Evolutionary conservation across 2,329 filamentous ascomycete genomes (phyloP).

Genomic region (Microcyclospora pomicola): DNA sequence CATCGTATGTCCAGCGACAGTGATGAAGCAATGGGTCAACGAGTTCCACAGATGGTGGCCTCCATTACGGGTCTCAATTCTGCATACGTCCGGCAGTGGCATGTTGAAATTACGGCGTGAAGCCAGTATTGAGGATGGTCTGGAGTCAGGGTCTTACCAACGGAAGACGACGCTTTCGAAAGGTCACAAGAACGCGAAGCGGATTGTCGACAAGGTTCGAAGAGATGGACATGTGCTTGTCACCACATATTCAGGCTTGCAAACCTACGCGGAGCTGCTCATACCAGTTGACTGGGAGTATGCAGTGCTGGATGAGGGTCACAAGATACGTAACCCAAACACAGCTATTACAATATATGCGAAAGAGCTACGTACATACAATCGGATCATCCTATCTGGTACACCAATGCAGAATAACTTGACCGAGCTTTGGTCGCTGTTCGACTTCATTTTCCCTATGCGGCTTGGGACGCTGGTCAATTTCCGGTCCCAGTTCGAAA

Average conservation of each 20-base stretch:
- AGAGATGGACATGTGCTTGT: conserved; percentile 83
- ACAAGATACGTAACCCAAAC: conserved; percentile 96
- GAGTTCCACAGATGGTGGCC: conserved; percentile 99
- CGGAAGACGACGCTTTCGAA: conserved; percentile 30
- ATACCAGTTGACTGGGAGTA: conserved; percentile 83
- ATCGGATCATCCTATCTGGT: conserved; percentile 84
- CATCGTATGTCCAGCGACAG: conserved; percentile 83
- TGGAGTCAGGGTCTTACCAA: conserved; percentile 38
- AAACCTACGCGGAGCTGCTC: conserved; percentile 74
- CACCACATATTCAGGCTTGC: conserved; percentile 91
- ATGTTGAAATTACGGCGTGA: conserved; percentile 69
- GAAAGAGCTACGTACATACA: conserved; percentile 81
- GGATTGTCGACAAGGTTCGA: conserved; percentile 69
- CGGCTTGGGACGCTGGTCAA: conserved; percentile 80
- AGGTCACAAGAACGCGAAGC: conserved; percentile 55
- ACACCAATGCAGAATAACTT: conserved; percentile 98
- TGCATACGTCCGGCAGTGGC: conserved; percentile 90
- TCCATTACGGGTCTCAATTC: conserved; percentile 85
- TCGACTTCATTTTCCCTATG: conserved; percentile 97
- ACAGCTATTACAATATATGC: conserved; percentile 88
- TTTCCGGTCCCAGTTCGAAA: conserved; percentile 83
- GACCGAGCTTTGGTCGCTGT: conserved; percentile 88
- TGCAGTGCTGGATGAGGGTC: conserved; percentile 88
- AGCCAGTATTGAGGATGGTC: conserved; percentile 46
- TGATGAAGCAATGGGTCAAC: conserved; percentile 95